Percentiles rank a stretch among this genome's conserved stretches.
These are phyloP conservation scores for Chaetomium olivaceum DNA, from an alignment of 2,329 filamentous ascomycete species.

Conservation along the genomic window DNA sequence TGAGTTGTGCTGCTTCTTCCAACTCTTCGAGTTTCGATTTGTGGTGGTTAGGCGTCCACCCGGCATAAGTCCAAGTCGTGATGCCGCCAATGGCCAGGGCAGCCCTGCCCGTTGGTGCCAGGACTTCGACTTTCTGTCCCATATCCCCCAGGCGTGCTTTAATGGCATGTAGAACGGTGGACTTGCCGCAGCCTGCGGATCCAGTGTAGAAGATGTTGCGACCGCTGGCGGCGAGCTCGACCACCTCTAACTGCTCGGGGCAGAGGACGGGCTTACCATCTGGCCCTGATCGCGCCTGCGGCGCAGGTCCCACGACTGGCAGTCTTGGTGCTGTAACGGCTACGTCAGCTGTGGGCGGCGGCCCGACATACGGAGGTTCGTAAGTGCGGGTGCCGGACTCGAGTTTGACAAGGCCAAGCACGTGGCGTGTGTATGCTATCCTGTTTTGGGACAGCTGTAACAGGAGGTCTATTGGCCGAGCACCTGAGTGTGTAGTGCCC, in stretches of 20 bases:
- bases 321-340: neutral
- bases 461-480: neutral
- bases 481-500: neutral
- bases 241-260: conserved; percentile 49
- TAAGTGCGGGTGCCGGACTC: neutral
- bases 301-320: too few species aligned
- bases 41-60: conserved; percentile 52
- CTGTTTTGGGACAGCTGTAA: neutral
- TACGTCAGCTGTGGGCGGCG: neutral
- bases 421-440: neutral
- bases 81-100: conserved; percentile 57
- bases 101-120: conserved; percentile 62
- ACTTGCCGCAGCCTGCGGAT: conserved; percentile 62
- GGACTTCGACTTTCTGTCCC: conserved; percentile 48
- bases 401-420: neutral
- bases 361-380: neutral
- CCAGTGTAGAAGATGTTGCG: conserved; percentile 65
- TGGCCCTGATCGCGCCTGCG: neutral
- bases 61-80: conserved; percentile 59
- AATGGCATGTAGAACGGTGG: conserved; percentile 54
- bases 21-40: conserved; percentile 44
- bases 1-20: conserved; percentile 34
- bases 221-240: conserved; percentile 53
- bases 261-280: conserved; percentile 41
- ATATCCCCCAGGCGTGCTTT: conserved; percentile 40